Evolutionary conservation across 768 basidiomycete species (phyloP), one percentile per base, ranked within the genome.

Genomic region (Boletus tylopilopsis): DNA sequence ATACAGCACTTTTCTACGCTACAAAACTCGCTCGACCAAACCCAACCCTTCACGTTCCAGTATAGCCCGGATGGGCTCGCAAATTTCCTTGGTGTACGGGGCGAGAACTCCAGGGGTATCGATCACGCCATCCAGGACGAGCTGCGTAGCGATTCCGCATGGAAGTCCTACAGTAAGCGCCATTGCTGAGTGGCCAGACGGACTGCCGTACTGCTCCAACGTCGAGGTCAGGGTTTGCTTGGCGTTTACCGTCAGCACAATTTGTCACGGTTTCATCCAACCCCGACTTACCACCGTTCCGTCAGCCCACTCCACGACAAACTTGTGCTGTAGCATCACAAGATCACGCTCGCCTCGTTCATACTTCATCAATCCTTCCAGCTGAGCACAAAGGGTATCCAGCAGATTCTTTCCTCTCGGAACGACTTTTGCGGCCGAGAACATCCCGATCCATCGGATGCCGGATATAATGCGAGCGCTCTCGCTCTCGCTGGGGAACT

Each of bases 321-420:
- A 98, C 75, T 94, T 95, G 80, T 99, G 95, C 72, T 97, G 95
- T 46, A 99, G 82, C 85, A 98, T 91, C 52, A 99, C 90, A 53
- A 98, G 81, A 69, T 99, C 95, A 11, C 91, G 85, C 71, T 98
- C 94, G 55, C 90, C 91, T 40, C 76, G 71, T 55, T 85, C 88
- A 71, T 95, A 97, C 69, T 84, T 80, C 90, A 97, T 96, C 66
- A 95, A 78, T 52, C 76, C 81, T 76, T 99, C 94, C 42, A 99
- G 80, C 19, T 78, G 84, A 3, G 81, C 90, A 66, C 94, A 96
- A 52, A 99, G 85, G 4, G 96, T 94, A 71, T 96, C 93, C 56
- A 99, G 82, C 57, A 95, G 77, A 71, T 89, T 94, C 30, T 77
- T 77, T 27, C 75, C 82, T 35, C 88, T 80, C 2, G 83, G 75